Percentiles rank a stretch among this genome's conserved stretches.
Conservation (phyloP, 306 rosid species). For the Parietaria judaica region DNA sequence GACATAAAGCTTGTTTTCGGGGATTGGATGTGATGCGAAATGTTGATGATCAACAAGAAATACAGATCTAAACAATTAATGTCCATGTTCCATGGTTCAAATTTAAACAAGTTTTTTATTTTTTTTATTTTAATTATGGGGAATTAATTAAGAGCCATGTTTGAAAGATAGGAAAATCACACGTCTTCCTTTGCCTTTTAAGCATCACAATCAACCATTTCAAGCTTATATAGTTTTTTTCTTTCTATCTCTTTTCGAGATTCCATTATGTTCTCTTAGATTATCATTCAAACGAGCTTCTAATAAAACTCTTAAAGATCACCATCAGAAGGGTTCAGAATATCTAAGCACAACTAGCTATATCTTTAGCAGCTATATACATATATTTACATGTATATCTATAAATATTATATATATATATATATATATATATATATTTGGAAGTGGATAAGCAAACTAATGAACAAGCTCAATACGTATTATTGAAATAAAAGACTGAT, state of each 20-base stretch:
- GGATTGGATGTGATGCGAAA: neutral
- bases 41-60: neutral
- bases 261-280: neutral
- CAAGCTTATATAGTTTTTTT: neutral
- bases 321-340: neutral
- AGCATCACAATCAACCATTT: constrained; percentile 8
- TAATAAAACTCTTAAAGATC: neutral
- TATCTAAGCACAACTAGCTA: neutral
- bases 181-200: constrained; percentile 23
- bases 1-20: neutral
- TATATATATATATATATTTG: too few relatives aligned
- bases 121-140: constrained; percentile 33
- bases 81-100: constrained; percentile 57
- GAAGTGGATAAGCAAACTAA: too few relatives aligned
- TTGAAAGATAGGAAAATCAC: constrained; percentile 23
- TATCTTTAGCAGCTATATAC: neutral
- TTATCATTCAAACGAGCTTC: neutral
- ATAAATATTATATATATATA: too few relatives aligned
- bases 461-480: too few relatives aligned
- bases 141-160: constrained; percentile 20
- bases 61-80: neutral
- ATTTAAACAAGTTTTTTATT: constrained; percentile 36
- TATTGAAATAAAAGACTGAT: too few relatives aligned
- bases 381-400: neutral
- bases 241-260: neutral